Conservation (phyloP, 345 rosid genomes). For the Carallia brachiata region DNA sequence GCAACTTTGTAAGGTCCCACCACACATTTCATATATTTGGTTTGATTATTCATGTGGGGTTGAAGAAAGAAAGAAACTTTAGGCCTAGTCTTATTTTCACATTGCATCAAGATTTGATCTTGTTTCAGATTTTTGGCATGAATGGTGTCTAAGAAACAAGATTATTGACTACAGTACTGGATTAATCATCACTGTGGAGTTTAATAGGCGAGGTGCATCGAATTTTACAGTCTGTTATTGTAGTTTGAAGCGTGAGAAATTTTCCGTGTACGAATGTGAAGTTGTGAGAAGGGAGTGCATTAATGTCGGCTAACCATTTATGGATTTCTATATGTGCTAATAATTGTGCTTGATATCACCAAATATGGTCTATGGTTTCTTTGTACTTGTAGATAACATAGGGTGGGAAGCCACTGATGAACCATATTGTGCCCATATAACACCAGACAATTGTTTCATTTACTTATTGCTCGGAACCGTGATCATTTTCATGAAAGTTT, state of each 20-base stretch:
- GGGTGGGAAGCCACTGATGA: neutral
- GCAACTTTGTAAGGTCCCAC: slow-evolving; percentile 81
- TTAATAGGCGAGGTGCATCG: neutral
- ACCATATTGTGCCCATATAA: neutral
- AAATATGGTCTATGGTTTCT: neutral
- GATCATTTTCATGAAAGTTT: too few species aligned
- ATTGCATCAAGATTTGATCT: too few species aligned
- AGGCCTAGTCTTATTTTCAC: neutral
- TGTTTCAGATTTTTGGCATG: too few species aligned
- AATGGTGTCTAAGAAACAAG: too few species aligned
- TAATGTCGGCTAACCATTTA: neutral
- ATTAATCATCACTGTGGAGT: neutral
- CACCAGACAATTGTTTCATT: too few species aligned
- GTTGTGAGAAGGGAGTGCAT: too few species aligned
- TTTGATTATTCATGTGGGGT: neutral
- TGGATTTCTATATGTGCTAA: neutral
- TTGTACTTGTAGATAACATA: neutral
- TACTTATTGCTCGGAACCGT: too few species aligned
- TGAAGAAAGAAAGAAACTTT: neutral
- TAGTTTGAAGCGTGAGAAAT: too few species aligned
- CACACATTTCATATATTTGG: neutral
- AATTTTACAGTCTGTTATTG: neutral
- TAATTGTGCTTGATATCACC: neutral
- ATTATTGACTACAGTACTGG: neutral
- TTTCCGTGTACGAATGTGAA: neutral